phyloP scores from a whole-genome alignment of 352 stramenopile species.

The Phytophthora constricta region DNA sequence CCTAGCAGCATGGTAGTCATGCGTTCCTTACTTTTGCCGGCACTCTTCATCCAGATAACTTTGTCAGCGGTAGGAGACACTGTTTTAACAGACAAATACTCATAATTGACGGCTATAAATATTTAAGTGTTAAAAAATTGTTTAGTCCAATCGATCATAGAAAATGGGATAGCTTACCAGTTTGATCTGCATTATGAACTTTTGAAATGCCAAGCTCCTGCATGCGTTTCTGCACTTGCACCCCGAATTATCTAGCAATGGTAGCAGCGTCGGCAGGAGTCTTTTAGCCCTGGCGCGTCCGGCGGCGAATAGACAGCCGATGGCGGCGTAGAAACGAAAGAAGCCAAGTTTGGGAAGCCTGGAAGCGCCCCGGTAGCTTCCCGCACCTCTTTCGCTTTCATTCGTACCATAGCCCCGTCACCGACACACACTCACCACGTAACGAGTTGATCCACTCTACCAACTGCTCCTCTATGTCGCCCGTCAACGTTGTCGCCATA shows the following conservation, averaged over 20 bases:
- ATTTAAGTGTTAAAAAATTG: too few relatives aligned
- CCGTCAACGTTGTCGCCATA: background rate
- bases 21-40: slow-evolving; percentile 28
- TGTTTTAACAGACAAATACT: slow-evolving; percentile 12
- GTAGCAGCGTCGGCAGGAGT: slow-evolving; percentile 7
- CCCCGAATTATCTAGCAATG: background rate
- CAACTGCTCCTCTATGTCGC: background rate
- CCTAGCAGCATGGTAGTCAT: slow-evolving; percentile 31
- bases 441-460: slow-evolving; percentile 12
- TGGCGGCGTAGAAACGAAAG: slow-evolving; percentile 14
- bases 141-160: background rate
- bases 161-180: slow-evolving; percentile 3
- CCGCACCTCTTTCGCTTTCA: background rate
- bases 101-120: slow-evolving; percentile 6
- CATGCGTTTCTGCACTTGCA: slow-evolving; percentile 9
- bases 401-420: slow-evolving; percentile 1
- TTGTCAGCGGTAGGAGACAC: background rate
- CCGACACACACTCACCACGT: background rate
- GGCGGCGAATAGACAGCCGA: slow-evolving; percentile 6
- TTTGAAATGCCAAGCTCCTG: slow-evolving; percentile 10
- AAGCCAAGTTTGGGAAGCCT: slow-evolving; percentile 5
- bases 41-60: slow-evolving; percentile 29
- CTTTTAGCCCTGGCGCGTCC: slow-evolving; percentile 1
- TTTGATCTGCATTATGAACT: slow-evolving; percentile 22
- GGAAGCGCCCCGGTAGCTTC: background rate